Percentiles rank a stretch among this genome's conserved stretches.
These are phyloP conservation scores for Clarireedia monteithiana DNA, from an alignment of 2,329 filamentous ascomycete genomes.

Conservation along the genomic window DNA sequence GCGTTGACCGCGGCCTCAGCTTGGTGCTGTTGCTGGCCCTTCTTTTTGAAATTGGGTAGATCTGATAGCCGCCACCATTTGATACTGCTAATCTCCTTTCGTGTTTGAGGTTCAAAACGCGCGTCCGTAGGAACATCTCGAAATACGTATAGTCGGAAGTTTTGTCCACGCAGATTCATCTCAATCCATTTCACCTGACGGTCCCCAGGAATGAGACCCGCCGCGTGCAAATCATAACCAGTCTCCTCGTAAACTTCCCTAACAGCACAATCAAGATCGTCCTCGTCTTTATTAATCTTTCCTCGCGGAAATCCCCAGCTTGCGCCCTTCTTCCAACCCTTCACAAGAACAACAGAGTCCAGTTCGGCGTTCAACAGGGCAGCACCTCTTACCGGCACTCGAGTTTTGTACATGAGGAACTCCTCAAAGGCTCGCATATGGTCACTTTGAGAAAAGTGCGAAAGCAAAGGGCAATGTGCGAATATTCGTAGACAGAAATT, in stretches of 20 bases:
- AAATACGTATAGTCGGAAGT: conserved; percentile 89
- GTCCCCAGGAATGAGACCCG: conserved; percentile 67
- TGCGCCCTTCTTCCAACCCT: conserved; percentile 94
- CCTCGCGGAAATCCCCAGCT: conserved; percentile 96
- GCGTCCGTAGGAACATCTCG: conserved; percentile 81
- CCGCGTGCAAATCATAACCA: conserved; percentile 70
- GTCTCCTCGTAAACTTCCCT: conserved; percentile 96
- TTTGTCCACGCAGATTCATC: conserved; percentile 84
- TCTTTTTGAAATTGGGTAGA: conserved; percentile 69
- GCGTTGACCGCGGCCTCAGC: conserved; percentile 49
- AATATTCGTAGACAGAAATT: conserved; percentile 88
- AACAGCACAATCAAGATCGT: conserved; percentile 86
- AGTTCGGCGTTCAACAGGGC: conserved; percentile 91
- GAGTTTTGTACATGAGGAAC: conserved; percentile 89
- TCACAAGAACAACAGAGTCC: conserved; percentile 88
- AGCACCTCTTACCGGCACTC: conserved; percentile 87
- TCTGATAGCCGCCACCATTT: conserved; percentile 89
- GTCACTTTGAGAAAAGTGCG: conserved; percentile 68
- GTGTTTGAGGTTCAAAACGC: conserved; percentile 78
- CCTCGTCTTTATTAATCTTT: conserved; percentile 97
- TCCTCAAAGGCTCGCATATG: conserved; percentile 81
- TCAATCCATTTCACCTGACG: conserved; percentile 74
- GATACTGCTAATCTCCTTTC: conserved; percentile 97
- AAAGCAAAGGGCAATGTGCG: conserved; percentile 84
- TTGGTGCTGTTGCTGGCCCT: conserved; percentile 48